Evolutionary conservation across 2,329 filamentous ascomycete species (phyloP).

Genomic region (Fusarium kyushuense): DNA sequence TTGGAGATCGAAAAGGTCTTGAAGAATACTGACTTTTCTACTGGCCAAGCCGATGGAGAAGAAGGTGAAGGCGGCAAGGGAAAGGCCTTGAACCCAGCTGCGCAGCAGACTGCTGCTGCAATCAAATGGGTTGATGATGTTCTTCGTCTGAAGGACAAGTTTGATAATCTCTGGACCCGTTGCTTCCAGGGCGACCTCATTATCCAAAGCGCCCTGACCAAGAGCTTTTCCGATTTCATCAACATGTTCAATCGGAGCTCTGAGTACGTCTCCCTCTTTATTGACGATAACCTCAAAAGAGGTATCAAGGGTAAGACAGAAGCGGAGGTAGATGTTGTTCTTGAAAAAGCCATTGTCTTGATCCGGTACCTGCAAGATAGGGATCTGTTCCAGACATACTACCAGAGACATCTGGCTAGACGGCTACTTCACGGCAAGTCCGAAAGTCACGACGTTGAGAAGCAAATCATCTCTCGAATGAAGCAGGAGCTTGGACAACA

Average conservation of each 20-base stretch:
- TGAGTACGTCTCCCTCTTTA: constrained; percentile 95
- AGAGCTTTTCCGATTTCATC: constrained; percentile 93
- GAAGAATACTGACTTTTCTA: constrained; percentile 66
- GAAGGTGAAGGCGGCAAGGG: constrained; percentile 59
- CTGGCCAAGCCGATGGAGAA: constrained; percentile 57
- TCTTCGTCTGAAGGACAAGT: constrained; percentile 86
- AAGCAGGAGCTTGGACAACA: constrained; percentile 95
- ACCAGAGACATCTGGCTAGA: constrained; percentile 95
- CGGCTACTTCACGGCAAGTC: constrained; percentile 90
- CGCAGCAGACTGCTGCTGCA: constrained; percentile 86
- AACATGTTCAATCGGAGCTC: constrained; percentile 87
- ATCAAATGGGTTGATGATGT: constrained; percentile 97
- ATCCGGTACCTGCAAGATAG: constrained; percentile 91
- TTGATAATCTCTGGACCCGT: constrained; percentile 79
- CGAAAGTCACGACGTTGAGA: constrained; percentile 91
- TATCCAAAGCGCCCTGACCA: constrained; percentile 84
- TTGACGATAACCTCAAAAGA: constrained; percentile 95
- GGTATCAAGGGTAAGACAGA: constrained; percentile 95
- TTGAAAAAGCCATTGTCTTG: constrained; percentile 90
- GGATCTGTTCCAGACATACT: constrained; percentile 96
- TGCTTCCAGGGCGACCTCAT: constrained; percentile 82
- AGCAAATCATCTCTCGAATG: constrained; percentile 96
- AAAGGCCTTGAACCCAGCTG: constrained; percentile 62
- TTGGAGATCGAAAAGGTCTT: constrained; percentile 81
- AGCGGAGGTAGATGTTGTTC: constrained; percentile 81